Evolutionary conservation across 148 eudicot genomes (phyloP), one percentile per base, ranked within the genome.

Genomic region (Rhododendron williamsianum): DNA sequence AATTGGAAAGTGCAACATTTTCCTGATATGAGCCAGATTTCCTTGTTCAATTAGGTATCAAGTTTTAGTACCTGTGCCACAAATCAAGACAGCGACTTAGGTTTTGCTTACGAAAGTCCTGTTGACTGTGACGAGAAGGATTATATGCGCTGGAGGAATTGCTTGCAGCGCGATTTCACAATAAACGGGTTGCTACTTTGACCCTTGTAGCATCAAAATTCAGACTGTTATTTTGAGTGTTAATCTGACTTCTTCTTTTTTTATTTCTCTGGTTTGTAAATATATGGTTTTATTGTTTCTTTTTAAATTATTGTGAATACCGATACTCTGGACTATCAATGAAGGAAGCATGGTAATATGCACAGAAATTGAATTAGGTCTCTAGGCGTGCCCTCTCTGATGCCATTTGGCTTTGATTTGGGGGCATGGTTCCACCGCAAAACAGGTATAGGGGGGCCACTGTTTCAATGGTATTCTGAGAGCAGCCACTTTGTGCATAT

Each of bases 101-200:
- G 79, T 83, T 80, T 65, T 82, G 71, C 86, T 87, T 84, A 56
- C 27, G 89, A 87, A 85, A 87, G 71, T 76, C 91, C 94, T 43
- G 56, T 52, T 80, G 86, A 56, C 78, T 92, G 91, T 83, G 91
- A 90, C 72, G 91, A 94, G 84, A 87, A 88, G 86, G 98, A 96
- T 86, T 91, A 91, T 73, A 80, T 87, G 83, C 97, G 99, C 84
- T 96, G 97, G 98, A 93, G 88, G 86, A 91, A 96, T 86, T 93
- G 98, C 90, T 79, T 95, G 90, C 89, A 88, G 60, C 87, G 99
- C 46, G 99, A 96, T 90, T 93, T 96, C 84, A 96, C 99, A 88
- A 93, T 96, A 89, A 96, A 96, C 86, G 98, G 99, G 99, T 96
- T 84, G 82, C 86, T 79, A 76, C 87, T 91, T 82, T 83, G 87